A percentile compares a stretch with the other conserved stretches of the same genome.
These are phyloP conservation scores for Anisodus tanguticus DNA, from an alignment of 257 asterid genomes.

Conservation along the genomic window DNA sequence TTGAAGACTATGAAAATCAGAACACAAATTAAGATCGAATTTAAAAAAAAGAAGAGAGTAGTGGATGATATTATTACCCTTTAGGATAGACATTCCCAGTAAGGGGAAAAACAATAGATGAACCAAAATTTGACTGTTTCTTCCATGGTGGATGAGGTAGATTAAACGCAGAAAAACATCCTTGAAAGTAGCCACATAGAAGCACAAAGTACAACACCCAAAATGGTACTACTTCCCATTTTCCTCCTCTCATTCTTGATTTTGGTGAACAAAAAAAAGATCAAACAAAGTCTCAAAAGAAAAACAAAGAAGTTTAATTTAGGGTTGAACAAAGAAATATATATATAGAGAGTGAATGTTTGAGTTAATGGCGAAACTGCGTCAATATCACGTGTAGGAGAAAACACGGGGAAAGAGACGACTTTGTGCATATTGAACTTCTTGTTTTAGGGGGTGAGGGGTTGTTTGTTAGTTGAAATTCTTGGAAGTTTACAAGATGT, in stretches of 20 bases:
- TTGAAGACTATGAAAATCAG: no score
- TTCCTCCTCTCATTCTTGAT: neutral
- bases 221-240: neutral
- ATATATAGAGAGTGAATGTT: no score
- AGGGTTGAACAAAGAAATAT: no score
- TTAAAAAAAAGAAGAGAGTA: neutral
- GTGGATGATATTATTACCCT: conserved; percentile 50
- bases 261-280: neutral
- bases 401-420: no score
- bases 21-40: no score
- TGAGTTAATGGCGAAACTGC: no score
- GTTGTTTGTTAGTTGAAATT: no score
- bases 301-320: no score
- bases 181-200: neutral
- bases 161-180: conserved; percentile 16
- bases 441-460: no score
- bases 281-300: neutral
- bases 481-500: no score
- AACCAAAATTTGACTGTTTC: conserved; percentile 31
- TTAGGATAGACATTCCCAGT: conserved; percentile 84
- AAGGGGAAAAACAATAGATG: conserved; percentile 77
- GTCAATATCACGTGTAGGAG: no score
- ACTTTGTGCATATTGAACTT: no score
- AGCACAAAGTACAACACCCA: neutral
- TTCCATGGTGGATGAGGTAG: neutral